A percentile compares a stretch with the other conserved stretches of the same genome.
Evolutionary conservation across 2,329 filamentous ascomycete genomes (phyloP).

Genomic region (Remersonia thermophila): DNA sequence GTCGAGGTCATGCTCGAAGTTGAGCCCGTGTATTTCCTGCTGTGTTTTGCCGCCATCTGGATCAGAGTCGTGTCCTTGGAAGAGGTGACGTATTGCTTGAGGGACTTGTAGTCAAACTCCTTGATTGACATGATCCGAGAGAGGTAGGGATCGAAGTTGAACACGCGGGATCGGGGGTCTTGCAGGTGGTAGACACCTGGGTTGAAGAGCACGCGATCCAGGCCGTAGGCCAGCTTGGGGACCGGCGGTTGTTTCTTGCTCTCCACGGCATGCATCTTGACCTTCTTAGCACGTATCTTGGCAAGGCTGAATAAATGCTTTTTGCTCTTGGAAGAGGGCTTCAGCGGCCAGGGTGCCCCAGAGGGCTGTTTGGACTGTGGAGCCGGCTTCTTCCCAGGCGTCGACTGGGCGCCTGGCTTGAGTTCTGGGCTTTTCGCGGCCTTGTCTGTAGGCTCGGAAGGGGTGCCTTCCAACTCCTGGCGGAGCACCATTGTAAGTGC

Average conservation of each 20-base stretch:
- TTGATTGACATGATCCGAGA: constrained; percentile 82
- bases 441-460: too few relatives aligned
- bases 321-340: too few relatives aligned
- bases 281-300: constrained; percentile 16
- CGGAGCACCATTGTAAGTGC: constrained; percentile 27
- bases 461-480: constrained; percentile 16
- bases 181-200: constrained; percentile 84
- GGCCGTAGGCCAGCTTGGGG: constrained; percentile 56
- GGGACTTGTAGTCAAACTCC: constrained; percentile 82
- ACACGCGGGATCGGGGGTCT: constrained; percentile 76
- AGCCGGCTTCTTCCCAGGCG: too few relatives aligned
- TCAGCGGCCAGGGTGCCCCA: too few relatives aligned
- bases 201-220: constrained; percentile 92
- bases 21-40: constrained; percentile 80
- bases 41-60: constrained; percentile 50
- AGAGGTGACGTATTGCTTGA: constrained; percentile 83
- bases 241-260: constrained; percentile 26
- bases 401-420: too few relatives aligned
- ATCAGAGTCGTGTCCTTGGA: constrained; percentile 67
- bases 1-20: constrained; percentile 92
- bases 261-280: constrained; percentile 23
- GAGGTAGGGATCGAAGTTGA: constrained; percentile 94
- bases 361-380: too few relatives aligned
- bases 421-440: too few relatives aligned
- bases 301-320: not conserved